Evolutionary conservation across 495 filamentous ascomycete species (phyloP), one percentile per base, ranked within the genome.

Genomic region (Usnea hakonensis): DNA sequence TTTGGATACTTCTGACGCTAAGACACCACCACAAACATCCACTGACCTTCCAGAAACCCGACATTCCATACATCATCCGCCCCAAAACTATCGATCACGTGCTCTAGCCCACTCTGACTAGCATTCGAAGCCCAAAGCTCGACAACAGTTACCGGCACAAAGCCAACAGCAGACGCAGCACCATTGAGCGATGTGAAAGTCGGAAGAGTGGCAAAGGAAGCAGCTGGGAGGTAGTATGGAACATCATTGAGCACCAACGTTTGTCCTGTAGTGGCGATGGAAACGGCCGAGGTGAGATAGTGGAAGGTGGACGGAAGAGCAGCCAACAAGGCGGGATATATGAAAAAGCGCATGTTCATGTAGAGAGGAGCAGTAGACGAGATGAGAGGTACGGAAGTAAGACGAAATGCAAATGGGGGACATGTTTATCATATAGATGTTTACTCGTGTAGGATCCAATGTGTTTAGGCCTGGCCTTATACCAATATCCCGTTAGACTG

Each of bases 161-260:
- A 40, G 13, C 69, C 73, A 64, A 61, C 70, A 58, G 56, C 70
- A 61, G 57, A 70, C 33, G 9, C 68, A 44, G 26, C 16, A 23
- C n/a, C 66, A 37, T 7, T 62, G 58, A 52, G 32, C 50, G 10
- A 40, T 11, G 5, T 67, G 23, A 13, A 62, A 57, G 26, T 23
- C 40, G 61, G 65, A 38, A 59, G 43, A 8, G 50, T 67, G 44
- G 67, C 62, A 30, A 70, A 67, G 38, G 72, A 63, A 63, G 63
- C 71, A 30, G 66, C 67, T 2, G 69, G 67, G 57, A 76, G 67
- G 56, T 74, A 81, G 61, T 79, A 81, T 21, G 71, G 63, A 37
- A 81, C 70, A 33, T 70, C 69, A 66, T 80, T 73, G 52, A 81
- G 55, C 2, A 66, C 67, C 21, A 78, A 69, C 0, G 78, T 73